A percentile compares a stretch with the other conserved stretches of the same genome.
Evolutionary conservation across 2,329 filamentous ascomycete genomes (phyloP).

Genomic region (Cyanodermella asteris): DNA sequence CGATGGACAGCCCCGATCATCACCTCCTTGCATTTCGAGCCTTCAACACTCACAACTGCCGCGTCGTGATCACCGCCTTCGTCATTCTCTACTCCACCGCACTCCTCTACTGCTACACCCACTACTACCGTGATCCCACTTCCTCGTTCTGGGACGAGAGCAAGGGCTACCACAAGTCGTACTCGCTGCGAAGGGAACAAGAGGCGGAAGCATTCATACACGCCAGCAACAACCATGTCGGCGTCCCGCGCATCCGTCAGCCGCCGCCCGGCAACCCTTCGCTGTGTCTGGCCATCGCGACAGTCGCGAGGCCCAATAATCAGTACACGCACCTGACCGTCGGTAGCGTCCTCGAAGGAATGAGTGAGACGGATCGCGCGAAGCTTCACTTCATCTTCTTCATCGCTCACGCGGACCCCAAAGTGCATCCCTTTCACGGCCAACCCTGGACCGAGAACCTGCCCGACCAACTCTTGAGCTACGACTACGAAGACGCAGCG

Average conservation of each 20-base stretch:
- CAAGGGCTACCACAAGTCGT: conserved; percentile 11
- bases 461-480: conserved; percentile 20
- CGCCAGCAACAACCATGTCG: conserved; percentile 5
- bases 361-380: conserved; percentile 19
- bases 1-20: too few relatives aligned
- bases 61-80: conserved; percentile 9
- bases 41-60: too few relatives aligned
- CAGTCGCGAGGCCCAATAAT: conserved; percentile 17
- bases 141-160: conserved; percentile 13
- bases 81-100: conserved; percentile 10
- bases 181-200: conserved; percentile 10
- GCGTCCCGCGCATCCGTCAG: neutral
- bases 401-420: conserved; percentile 22
- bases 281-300: conserved; percentile 23
- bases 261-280: conserved; percentile 1
- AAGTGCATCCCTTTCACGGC: conserved; percentile 18
- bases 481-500: conserved; percentile 14
- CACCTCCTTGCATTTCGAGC: too few relatives aligned
- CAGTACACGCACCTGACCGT: conserved; percentile 21
- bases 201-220: conserved; percentile 11
- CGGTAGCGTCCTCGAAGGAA: conserved; percentile 21
- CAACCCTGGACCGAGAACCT: conserved; percentile 20
- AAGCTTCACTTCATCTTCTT: conserved; percentile 22
- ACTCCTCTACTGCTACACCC: conserved; percentile 9
- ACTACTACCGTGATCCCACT: conserved; percentile 12